Percentiles rank a stretch among this genome's conserved stretches.
These are phyloP conservation scores for Psophocarpus tetragonolobus DNA, from an alignment of 306 rosid species.

Conservation along the genomic window DNA sequence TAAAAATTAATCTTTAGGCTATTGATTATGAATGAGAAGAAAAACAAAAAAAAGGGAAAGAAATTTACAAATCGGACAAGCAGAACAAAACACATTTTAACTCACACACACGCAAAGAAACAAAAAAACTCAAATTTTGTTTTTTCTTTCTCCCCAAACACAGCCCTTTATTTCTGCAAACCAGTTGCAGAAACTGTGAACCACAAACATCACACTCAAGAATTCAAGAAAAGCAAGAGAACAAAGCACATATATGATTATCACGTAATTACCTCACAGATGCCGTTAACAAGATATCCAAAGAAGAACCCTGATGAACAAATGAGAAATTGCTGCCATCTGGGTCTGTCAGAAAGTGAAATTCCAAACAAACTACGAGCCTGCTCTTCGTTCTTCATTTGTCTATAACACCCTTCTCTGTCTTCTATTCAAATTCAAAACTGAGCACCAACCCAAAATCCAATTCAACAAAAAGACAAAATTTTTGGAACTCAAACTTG, in stretches of 20 bases:
- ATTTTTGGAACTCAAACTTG: not conserved
- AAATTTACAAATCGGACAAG: not conserved
- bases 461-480: conserved; percentile 27
- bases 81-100: conserved; percentile 24
- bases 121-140: not conserved
- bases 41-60: not conserved
- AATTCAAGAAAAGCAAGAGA: conserved; percentile 16
- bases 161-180: not conserved
- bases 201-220: not conserved
- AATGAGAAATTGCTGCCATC: conserved; percentile 87
- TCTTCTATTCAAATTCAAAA: not conserved
- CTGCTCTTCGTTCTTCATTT: conserved; percentile 81
- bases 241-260: not conserved
- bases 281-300: conserved; percentile 89
- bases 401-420: not conserved
- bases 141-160: not conserved
- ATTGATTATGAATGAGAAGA: not conserved
- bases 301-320: conserved; percentile 97
- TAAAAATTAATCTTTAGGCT: conserved; percentile 17
- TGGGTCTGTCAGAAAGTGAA: conserved; percentile 83
- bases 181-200: conserved; percentile 12
- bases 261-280: conserved; percentile 71
- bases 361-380: conserved; percentile 83
- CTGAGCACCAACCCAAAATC: conserved; percentile 23
- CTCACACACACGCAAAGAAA: not conserved